Conservation (phyloP, 1,284 basidiomycete genomes). For the Microbotryum violaceum region DNA sequence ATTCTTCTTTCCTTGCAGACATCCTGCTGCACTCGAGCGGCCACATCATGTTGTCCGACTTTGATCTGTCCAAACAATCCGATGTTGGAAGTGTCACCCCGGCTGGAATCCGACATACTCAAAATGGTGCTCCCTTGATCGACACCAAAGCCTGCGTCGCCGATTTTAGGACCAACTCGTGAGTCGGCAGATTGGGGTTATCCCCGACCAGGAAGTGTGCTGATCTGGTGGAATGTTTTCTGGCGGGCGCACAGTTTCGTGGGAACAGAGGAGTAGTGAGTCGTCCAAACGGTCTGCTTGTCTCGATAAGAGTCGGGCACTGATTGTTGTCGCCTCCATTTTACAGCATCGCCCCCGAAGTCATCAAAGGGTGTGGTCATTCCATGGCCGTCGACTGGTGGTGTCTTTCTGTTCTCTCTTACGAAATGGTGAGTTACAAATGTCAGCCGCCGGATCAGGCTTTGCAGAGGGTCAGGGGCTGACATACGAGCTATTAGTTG, state of each 20-base stretch:
- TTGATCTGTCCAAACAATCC: slow-evolving; percentile 95
- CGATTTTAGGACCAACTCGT: slow-evolving; percentile 96
- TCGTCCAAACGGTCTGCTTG: not conserved
- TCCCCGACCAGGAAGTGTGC: no score
- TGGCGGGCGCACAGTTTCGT: slow-evolving; percentile 45
- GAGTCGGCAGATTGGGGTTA: slow-evolving; percentile 38
- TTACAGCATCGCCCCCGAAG: slow-evolving; percentile 41
- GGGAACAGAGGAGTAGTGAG: slow-evolving; percentile 75
- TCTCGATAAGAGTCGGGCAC: not conserved
- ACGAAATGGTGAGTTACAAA: not conserved
- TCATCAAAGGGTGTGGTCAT: slow-evolving; percentile 95
- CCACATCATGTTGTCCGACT: slow-evolving; percentile 99
- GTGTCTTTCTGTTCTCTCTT: not conserved
- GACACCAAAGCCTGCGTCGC: slow-evolving; percentile 97
- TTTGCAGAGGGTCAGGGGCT: no score
- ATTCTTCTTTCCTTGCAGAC: slow-evolving; percentile 49
- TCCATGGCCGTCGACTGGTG: slow-evolving; percentile 99
- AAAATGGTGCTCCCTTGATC: slow-evolving; percentile 85
- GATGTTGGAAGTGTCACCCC: slow-evolving; percentile 65
- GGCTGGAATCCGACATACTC: slow-evolving; percentile 80
- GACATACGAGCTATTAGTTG: slow-evolving; percentile 51
- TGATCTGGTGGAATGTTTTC: no score
- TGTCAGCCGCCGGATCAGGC: no score
- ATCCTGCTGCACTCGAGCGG: slow-evolving; percentile 97
- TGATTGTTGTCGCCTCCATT: not conserved